These are phyloP conservation scores for Rhodomyrtus psidioides DNA, from an alignment of 441 rosid species.

Conservation along the genomic window DNA sequence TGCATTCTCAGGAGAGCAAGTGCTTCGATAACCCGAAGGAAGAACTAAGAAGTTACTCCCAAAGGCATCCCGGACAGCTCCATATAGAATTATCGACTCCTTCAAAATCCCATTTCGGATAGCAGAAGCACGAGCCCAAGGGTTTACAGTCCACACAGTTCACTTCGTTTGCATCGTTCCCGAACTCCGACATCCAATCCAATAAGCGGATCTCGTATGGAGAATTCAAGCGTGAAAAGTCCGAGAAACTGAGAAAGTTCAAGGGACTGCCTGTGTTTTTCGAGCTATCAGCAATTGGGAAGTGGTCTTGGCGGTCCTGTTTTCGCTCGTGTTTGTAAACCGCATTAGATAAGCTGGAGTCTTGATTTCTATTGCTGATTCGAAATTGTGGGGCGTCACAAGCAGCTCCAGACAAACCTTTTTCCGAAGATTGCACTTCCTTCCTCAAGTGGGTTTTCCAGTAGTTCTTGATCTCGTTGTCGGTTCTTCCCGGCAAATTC, in stretches of 20 bases:
- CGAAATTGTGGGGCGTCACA: constrained; percentile 5
- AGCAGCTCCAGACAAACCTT: constrained; percentile 20
- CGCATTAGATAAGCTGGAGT: constrained; percentile 12
- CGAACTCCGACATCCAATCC: constrained; percentile 46
- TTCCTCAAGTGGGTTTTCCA: constrained; percentile 62
- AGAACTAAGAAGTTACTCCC: constrained; percentile 18
- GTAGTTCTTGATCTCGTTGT: constrained; percentile 73
- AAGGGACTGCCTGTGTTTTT: constrained; percentile 4
- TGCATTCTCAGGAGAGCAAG: not conserved
- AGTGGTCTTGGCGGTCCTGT: constrained; percentile 9
- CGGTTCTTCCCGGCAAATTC: constrained; percentile 73
- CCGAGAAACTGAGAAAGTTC: constrained; percentile 12
- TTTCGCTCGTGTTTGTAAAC: constrained; percentile 7
- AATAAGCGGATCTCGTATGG: constrained; percentile 42
- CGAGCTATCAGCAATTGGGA: constrained; percentile 4
- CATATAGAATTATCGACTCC: constrained; percentile 17
- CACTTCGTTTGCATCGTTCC: constrained; percentile 18
- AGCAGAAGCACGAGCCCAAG: constrained; percentile 9
- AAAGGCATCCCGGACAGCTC: constrained; percentile 34
- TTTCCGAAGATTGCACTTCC: constrained; percentile 30
- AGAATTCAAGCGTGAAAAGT: constrained; percentile 24
- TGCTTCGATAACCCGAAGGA: not conserved
- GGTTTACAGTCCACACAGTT: constrained; percentile 14
- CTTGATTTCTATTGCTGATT: constrained; percentile 11
- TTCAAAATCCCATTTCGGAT: constrained; percentile 23